Evolutionary conservation across 805 yeast genomes (phyloP).

Genomic region (Wickerhamiella brachini): DNA sequence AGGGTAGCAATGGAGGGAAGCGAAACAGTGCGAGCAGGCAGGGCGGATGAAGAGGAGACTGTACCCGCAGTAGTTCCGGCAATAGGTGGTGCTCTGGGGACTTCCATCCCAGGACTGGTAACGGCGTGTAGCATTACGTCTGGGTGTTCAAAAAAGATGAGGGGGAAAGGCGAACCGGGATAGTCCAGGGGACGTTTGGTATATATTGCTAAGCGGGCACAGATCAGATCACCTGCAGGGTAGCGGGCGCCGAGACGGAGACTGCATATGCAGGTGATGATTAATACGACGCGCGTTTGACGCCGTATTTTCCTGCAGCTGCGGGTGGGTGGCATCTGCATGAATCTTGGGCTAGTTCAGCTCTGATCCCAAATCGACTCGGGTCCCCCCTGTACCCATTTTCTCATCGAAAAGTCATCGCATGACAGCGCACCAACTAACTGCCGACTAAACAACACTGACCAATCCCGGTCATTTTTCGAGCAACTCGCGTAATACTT

Average conservation of each 20-base stretch:
- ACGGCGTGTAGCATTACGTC: not conserved
- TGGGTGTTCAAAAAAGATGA: not conserved
- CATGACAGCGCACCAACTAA: too few relatives aligned
- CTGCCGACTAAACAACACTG: too few relatives aligned
- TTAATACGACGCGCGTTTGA: not conserved
- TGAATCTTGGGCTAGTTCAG: not conserved
- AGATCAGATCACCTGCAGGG: not conserved
- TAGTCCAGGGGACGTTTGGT: not conserved
- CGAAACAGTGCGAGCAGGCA: not conserved
- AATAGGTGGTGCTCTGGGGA: not conserved
- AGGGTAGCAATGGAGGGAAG: not conserved
- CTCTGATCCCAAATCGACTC: not conserved
- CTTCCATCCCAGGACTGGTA: not conserved
- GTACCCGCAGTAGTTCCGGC: not conserved
- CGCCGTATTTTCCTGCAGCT: not conserved
- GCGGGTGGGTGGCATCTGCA: not conserved
- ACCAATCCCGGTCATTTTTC: not conserved
- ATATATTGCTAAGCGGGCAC: not conserved
- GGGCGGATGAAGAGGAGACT: not conserved
- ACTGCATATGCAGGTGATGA: not conserved
- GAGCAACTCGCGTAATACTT: not conserved
- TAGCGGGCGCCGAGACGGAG: not conserved
- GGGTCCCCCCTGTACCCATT: not conserved
- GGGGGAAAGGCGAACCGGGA: not conserved
- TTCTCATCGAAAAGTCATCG: too few relatives aligned